A percentile compares a stretch with the other conserved stretches of the same genome.
Evolutionary conservation across 1,284 basidiomycete species (phyloP).

Genomic region (Xerocomus nothofagi): DNA sequence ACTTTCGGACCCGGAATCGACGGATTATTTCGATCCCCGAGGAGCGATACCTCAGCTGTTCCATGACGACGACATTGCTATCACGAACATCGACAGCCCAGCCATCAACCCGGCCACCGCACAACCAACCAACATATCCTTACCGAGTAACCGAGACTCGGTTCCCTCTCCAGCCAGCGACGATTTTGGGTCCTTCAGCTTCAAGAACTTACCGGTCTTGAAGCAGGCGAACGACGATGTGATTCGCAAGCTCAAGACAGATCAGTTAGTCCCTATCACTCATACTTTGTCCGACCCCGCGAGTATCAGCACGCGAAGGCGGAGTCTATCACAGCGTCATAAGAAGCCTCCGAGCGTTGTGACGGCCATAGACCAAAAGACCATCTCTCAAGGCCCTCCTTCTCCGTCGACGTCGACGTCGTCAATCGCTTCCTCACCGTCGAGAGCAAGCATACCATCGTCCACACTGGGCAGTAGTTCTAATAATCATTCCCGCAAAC

Average conservation of each 20-base stretch:
- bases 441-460: slow-evolving; percentile 68
- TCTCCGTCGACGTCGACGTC: slow-evolving; percentile 93
- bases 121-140: slow-evolving; percentile 48
- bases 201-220: slow-evolving; percentile 95
- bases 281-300: slow-evolving; percentile 71
- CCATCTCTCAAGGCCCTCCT: slow-evolving; percentile 66
- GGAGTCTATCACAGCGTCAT: slow-evolving; percentile 71
- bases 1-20: slow-evolving; percentile 94
- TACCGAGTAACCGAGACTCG: slow-evolving; percentile 46
- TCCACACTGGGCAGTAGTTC: slow-evolving; percentile 64
- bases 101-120: slow-evolving; percentile 42
- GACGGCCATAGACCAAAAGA: slow-evolving; percentile 62
- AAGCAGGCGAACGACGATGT: slow-evolving; percentile 99
- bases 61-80: slow-evolving; percentile 75
- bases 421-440: slow-evolving; percentile 90
- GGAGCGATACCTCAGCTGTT: slow-evolving; percentile 89
- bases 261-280: slow-evolving; percentile 70
- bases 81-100: slow-evolving; percentile 54
- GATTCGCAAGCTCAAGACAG: slow-evolving; percentile 90
- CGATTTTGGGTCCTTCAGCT: slow-evolving; percentile 97
- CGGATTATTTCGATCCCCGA: slow-evolving; percentile 98
- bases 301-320: slow-evolving; percentile 57
- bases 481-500: slow-evolving; percentile 70
- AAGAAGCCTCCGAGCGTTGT: slow-evolving; percentile 78
- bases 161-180: slow-evolving; percentile 59